Evolutionary conservation across 495 filamentous ascomycete genomes (phyloP).

Genomic region (Bombardia bombarda): DNA sequence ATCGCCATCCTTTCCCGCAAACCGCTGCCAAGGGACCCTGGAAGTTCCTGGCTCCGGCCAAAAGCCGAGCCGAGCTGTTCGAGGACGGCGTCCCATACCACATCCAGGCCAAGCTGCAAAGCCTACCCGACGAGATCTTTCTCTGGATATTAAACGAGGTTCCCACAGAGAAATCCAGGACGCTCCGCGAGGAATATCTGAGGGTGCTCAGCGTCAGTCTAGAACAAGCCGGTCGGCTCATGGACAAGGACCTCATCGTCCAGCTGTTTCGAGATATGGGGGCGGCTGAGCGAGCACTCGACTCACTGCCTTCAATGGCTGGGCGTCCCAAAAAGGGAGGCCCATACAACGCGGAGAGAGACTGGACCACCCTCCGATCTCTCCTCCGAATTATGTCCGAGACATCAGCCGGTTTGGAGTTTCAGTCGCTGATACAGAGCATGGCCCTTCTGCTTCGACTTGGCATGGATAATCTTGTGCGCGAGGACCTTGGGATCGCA

Average conservation of each 20-base stretch:
- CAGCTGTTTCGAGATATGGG: conserved; percentile 34
- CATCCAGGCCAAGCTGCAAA: conserved; percentile 40
- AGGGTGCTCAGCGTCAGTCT: conserved; percentile 30
- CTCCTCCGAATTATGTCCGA: conserved; percentile 26
- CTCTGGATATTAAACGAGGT: conserved; percentile 67
- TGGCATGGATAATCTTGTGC: conserved; percentile 44
- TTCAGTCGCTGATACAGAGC: conserved; percentile 15
- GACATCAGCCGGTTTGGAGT: conserved; percentile 15
- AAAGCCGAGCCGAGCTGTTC: conserved; percentile 52
- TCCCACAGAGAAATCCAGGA: conserved; percentile 50
- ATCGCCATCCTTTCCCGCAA: conserved; percentile 26
- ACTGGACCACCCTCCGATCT: conserved; percentile 26
- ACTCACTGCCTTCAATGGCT: neutral
- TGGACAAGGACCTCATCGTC: conserved; percentile 28
- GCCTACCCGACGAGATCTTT: conserved; percentile 62
- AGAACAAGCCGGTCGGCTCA: conserved; percentile 28
- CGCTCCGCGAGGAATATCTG: conserved; percentile 58
- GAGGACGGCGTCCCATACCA: conserved; percentile 60
- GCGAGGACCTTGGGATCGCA: conserved; percentile 22
- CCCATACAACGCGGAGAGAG: conserved; percentile 20
- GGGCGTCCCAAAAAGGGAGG: conserved; percentile 2
- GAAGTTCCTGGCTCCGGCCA: conserved; percentile 36
- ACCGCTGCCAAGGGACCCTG: conserved; percentile 23
- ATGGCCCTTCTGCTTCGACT: conserved; percentile 39
- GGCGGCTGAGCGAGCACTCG: conserved; percentile 24